These are phyloP conservation scores for Phytophthora europaea DNA, from an alignment of 352 stramenopile species.

Conservation along the genomic window DNA sequence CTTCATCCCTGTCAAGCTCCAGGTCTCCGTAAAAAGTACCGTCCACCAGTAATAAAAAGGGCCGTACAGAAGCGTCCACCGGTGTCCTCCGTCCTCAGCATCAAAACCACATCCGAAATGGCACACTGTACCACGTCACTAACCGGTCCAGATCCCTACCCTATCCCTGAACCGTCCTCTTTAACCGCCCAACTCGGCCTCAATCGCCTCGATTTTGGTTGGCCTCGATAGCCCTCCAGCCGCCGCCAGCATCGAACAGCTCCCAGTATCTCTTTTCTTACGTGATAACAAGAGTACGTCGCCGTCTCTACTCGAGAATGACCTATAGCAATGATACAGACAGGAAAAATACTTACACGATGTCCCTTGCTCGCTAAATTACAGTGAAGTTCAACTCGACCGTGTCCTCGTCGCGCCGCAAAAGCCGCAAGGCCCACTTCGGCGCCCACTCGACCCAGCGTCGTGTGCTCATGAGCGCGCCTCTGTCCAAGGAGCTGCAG, in stretches of 20 bases:
- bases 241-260: background rate
- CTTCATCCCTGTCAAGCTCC: conserved; percentile 2
- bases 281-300: conserved; percentile 89
- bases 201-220: conserved; percentile 31
- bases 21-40: background rate
- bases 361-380: conserved; percentile 2
- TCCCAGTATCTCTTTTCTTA: conserved; percentile 88
- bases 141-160: conserved; percentile 12
- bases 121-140: conserved; percentile 5
- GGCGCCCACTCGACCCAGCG: conserved; percentile 96
- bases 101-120: background rate
- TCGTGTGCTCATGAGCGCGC: conserved; percentile 98
- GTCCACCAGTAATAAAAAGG: conserved; percentile 7
- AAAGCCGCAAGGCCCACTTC: conserved; percentile 99
- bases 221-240: conserved; percentile 19
- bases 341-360: background rate
- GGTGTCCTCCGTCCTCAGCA: background rate
- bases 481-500: conserved; percentile 99
- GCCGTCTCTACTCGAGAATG: background rate
- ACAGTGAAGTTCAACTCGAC: conserved; percentile 96
- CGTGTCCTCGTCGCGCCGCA: conserved; percentile 96
- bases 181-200: conserved; percentile 27
- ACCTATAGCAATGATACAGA: background rate
- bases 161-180: conserved; percentile 27
- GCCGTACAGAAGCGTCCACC: background rate